These are phyloP conservation scores for Hippophae rhamnoides DNA, from an alignment of 306 rosid species.

Conservation along the genomic window DNA sequence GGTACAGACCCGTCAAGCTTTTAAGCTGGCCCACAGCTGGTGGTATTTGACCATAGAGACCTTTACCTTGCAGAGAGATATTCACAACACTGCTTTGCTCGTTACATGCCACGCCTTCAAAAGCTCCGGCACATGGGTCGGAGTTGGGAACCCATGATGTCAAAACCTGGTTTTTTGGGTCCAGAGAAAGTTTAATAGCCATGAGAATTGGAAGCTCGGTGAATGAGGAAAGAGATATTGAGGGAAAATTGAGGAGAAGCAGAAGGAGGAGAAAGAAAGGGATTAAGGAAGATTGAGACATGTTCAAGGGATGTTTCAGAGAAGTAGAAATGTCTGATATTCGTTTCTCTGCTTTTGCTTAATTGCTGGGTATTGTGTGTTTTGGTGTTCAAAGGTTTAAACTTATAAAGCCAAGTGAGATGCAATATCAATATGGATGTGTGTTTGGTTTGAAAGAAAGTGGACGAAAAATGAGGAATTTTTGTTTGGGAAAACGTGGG, in stretches of 20 bases:
- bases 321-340: not conserved
- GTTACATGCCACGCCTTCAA: slow-evolving; percentile 49
- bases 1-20: slow-evolving; percentile 43
- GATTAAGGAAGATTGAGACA: not conserved
- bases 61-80: slow-evolving; percentile 44
- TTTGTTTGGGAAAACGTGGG: slow-evolving; percentile 14
- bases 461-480: not conserved
- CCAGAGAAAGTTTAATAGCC: slow-evolving; percentile 37
- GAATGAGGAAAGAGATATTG: slow-evolving; percentile 21
- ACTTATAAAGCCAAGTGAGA: not conserved
- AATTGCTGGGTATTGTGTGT: slow-evolving; percentile 2
- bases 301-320: not conserved
- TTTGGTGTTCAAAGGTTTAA: not conserved
- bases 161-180: slow-evolving; percentile 34
- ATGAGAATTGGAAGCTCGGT: slow-evolving; percentile 31
- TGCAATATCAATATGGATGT: not conserved
- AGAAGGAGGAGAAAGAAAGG: slow-evolving; percentile 11
- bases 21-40: slow-evolving; percentile 31
- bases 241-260: slow-evolving; percentile 9
- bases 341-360: not conserved
- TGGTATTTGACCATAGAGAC: slow-evolving; percentile 34
- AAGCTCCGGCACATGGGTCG: slow-evolving; percentile 33
- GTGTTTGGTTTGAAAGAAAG: slow-evolving; percentile 18
- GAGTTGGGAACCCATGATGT: slow-evolving; percentile 29
- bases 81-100: slow-evolving; percentile 36